Evolutionary conservation across 179 eudicot genomes (phyloP).

Genomic region (Beta lomatogona): DNA sequence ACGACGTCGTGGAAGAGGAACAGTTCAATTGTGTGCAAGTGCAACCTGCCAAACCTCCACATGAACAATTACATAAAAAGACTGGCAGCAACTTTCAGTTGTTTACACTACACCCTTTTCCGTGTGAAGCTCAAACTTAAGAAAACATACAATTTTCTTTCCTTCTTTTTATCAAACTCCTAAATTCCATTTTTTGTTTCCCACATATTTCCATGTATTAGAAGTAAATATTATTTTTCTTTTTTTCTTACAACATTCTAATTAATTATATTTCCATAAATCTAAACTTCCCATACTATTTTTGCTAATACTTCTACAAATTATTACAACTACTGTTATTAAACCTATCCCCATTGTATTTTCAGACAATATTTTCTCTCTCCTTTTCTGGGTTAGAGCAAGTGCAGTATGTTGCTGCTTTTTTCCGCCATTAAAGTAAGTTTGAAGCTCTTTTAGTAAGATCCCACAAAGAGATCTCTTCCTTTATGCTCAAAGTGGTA

Average conservation of each 20-base stretch:
- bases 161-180: not conserved
- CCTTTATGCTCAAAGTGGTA: constrained; percentile 15
- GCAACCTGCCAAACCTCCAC: not conserved
- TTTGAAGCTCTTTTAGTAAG: not conserved
- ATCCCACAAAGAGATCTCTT: constrained; percentile 5
- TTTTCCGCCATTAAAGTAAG: constrained; percentile 16
- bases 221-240: not conserved
- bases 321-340: not conserved
- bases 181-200: not conserved
- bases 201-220: not conserved
- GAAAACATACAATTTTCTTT: not conserved
- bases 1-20: constrained; percentile 1
- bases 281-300: not conserved
- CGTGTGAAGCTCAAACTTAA: not conserved
- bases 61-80: not conserved
- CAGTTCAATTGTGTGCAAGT: too few relatives aligned
- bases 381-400: not conserved
- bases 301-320: not conserved
- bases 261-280: not conserved
- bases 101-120: not conserved
- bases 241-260: not conserved
- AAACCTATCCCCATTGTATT: not conserved
- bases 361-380: not conserved
- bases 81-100: not conserved
- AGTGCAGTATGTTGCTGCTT: not conserved